phyloP scores from a whole-genome alignment of 176 grass and related monocot genomes.

The Themeda triandra region DNA sequence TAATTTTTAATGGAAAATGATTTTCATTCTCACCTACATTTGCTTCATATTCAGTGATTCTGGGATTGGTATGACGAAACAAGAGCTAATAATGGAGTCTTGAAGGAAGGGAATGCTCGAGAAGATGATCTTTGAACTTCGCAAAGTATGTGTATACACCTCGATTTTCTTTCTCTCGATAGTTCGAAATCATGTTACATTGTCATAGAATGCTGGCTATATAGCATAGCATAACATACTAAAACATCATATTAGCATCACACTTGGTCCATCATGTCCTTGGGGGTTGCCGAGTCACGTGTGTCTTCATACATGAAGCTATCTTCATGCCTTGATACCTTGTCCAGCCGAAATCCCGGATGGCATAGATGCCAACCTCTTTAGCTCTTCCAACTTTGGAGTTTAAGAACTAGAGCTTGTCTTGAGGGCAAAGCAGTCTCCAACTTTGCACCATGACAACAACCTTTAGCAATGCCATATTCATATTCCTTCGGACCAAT shows the following conservation, averaged over 20 bases:
- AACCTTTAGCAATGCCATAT: too few species aligned
- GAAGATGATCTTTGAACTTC: conserved; percentile 60
- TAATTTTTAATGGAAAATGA: not conserved
- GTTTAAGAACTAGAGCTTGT: too few species aligned
- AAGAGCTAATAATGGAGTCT: conserved; percentile 44
- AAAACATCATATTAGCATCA: not conserved
- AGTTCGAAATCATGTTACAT: conserved; percentile 25
- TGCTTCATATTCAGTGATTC: conserved; percentile 62
- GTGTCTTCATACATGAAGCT: too few species aligned
- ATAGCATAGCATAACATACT: conserved; percentile 1
- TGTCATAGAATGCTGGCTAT: not conserved
- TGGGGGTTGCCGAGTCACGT: too few species aligned
- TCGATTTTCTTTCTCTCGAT: conserved; percentile 24
- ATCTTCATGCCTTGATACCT: too few species aligned
- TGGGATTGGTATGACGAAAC: conserved; percentile 96
- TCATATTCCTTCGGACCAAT: too few species aligned
- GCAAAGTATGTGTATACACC: conserved; percentile 48
- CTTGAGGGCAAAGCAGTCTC: too few species aligned
- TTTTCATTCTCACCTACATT: not conserved
- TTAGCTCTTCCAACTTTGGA: too few species aligned
- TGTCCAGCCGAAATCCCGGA: too few species aligned
- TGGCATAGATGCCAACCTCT: too few species aligned
- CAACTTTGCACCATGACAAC: too few species aligned
- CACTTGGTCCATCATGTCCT: not conserved
- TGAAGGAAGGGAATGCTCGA: too few species aligned